Conservation (phyloP, 371 early-diverging fungal species). For the Mucor sp. region DNA sequence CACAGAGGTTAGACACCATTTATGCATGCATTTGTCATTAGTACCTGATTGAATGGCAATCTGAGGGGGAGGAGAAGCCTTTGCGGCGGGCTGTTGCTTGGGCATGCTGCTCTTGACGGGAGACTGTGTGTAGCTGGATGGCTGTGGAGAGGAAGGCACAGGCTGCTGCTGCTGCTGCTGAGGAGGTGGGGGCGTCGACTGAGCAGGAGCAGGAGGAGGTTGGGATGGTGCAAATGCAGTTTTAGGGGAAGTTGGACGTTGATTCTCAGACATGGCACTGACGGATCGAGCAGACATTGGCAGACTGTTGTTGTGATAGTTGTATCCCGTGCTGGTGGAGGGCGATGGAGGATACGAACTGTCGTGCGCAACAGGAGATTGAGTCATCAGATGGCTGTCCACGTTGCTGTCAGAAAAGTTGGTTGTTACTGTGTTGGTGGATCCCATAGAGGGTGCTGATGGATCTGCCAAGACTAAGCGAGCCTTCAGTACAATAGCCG, state of each 20-base stretch:
- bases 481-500: background rate
- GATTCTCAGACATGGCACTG: background rate
- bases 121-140: background rate
- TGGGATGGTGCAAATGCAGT: background rate
- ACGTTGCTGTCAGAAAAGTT: background rate
- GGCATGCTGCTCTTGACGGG: background rate
- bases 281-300: slow-evolving; percentile 1
- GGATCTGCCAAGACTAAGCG: slow-evolving; percentile 26
- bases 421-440: background rate
- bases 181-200: background rate
- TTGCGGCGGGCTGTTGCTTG: background rate
- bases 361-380: slow-evolving; percentile 5
- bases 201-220: background rate
- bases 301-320: background rate
- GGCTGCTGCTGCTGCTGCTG: background rate
- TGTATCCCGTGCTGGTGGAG: slow-evolving; percentile 9
- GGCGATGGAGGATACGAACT: slow-evolving; percentile 16
- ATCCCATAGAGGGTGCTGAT: slow-evolving; percentile 22
- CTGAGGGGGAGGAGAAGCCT: slow-evolving; percentile 5
- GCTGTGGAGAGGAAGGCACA: background rate
- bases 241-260: slow-evolving; percentile 11
- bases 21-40: background rate
- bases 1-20: background rate
- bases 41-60: slow-evolving; percentile 2
- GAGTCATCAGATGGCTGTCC: background rate